Evolutionary conservation across 768 basidiomycete genomes (phyloP), one percentile per base, ranked within the genome.

Genomic region (Filobasidium floriforme): DNA sequence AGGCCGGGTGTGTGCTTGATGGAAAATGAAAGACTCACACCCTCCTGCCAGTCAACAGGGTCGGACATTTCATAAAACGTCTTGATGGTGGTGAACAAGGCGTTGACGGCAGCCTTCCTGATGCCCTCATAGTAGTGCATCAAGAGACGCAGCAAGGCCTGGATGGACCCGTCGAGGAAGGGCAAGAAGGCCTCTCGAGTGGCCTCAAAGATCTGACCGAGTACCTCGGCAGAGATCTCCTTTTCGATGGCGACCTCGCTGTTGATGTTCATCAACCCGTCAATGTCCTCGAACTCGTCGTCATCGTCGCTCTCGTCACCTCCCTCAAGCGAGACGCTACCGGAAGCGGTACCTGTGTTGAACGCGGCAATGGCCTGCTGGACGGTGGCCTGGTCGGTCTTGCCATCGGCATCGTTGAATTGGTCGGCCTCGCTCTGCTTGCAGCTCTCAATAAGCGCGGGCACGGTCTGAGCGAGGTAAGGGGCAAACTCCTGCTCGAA

Each of bases 191-290:
- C 87, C 57, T 78, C 80, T 72, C 86, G 85, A 37, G 90, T 91
- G 12, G 89, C 84, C 37, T 85, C 82, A 76, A 98, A 98, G 68
- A 99, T 80, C 41, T 89, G 88, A 68, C 94, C 92, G 70, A 98
- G 87, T 5, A 93, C 91, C 76, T 98, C 93, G 28, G 92, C 91
- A 24, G 96, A 93, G 67, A 97, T 96, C 82, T 99, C 96, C 80
- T 99, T 99, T 83, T 99, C 96, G 64, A 98, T 92, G 51, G 93
- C 93, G 70, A 98, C 88, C 24, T 92, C 93, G 72, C 89, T 90
- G 82, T 92, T 94, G 68, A 93, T 90, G 68, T 92, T 89, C 79
- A 90, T 82, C 79, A 80, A 73, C 49, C 70, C 68, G 60, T 80
- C 79, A 55, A 80, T 70, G 63, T 77, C 79, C 55, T 78, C 77